phyloP scores from a whole-genome alignment of 805 yeast species.

The Brettanomyces anomalus region DNA sequence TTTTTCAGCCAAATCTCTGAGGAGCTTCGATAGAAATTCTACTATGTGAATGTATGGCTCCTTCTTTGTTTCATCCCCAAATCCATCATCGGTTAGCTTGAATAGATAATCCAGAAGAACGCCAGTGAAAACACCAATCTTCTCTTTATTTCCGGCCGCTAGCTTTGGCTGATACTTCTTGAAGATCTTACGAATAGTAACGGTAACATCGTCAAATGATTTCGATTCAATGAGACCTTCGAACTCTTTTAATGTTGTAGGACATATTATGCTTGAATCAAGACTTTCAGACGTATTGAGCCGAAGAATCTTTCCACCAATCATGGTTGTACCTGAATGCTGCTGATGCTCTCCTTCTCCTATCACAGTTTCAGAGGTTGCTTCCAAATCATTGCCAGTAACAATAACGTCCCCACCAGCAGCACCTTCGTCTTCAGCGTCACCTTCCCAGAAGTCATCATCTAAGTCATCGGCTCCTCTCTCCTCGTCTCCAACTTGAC shows the following conservation, averaged over 20 bases:
- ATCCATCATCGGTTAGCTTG: conserved; percentile 33
- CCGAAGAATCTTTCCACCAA: conserved; percentile 25
- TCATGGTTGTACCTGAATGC: conserved; percentile 19
- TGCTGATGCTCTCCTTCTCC: conserved; percentile 7
- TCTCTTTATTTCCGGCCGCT: conserved; percentile 75
- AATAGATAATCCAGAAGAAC: conserved; percentile 57
- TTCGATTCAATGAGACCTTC: conserved; percentile 24
- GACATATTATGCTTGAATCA: conserved; percentile 32
- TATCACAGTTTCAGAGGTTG: conserved; percentile 13
- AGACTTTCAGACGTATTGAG: conserved; percentile 8
- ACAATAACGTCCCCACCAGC: conserved; percentile 31
- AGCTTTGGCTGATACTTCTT: conserved; percentile 63
- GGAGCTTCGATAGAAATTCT: conserved; percentile 30
- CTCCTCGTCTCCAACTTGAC: conserved; percentile 32
- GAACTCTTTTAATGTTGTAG: conserved; percentile 37
- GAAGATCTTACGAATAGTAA: conserved; percentile 46
- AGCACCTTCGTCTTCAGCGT: conserved; percentile 38
- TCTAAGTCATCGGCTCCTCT: conserved; percentile 53
- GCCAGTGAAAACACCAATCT: conserved; percentile 52
- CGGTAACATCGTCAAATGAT: conserved; percentile 34
- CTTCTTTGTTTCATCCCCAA: conserved; percentile 11
- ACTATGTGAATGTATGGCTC: conserved; percentile 24
- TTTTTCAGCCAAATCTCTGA: conserved; percentile 54
- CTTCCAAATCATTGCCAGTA: conserved; percentile 25
- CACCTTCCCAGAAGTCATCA: conserved; percentile 60